Percentiles rank a stretch among this genome's conserved stretches.
Conservation (phyloP, 2,329 filamentous ascomycete genomes). For the Fusarium virguliforme region DNA sequence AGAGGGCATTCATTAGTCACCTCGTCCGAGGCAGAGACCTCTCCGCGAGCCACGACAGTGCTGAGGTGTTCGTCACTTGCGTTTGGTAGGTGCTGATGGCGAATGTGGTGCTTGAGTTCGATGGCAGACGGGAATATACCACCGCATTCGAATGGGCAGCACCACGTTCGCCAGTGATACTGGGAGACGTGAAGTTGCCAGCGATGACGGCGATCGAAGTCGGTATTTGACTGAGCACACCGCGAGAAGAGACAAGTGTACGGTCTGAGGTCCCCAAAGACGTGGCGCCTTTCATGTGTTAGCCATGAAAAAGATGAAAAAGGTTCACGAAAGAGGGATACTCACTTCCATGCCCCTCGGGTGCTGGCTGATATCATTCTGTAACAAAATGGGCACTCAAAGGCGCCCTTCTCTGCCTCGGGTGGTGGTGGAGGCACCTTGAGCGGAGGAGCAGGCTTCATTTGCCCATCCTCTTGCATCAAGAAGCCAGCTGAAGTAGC, state of each 20-base stretch:
- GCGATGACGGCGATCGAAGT: constrained; percentile 40
- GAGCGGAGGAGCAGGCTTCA: background rate
- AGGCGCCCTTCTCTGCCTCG: constrained; percentile 46
- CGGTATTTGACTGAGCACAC: constrained; percentile 45
- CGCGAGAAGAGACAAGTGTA: constrained; percentile 55
- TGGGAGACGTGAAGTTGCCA: constrained; percentile 50
- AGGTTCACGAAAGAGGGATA: background rate
- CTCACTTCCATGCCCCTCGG: constrained; percentile 54
- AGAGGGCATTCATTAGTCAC: constrained; percentile 36
- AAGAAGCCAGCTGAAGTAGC: constrained; percentile 46
- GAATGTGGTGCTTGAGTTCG: constrained; percentile 16
- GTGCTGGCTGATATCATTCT: constrained; percentile 52
- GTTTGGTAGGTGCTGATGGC: background rate
- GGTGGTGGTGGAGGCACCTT: constrained; percentile 48
- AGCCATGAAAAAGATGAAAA: too few relatives aligned
- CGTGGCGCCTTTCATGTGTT: constrained; percentile 51
- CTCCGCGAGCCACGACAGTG: constrained; percentile 1
- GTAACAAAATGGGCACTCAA: constrained; percentile 61
- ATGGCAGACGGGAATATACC: background rate
- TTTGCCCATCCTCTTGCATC: background rate
- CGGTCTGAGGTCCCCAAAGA: constrained; percentile 58
- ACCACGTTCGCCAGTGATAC: constrained; percentile 49
- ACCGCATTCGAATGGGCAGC: constrained; percentile 43
- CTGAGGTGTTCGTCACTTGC: constrained; percentile 8
- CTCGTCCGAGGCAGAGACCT: constrained; percentile 12